Evolutionary conservation across 768 basidiomycete genomes (phyloP).

Genomic region (Hygrophorus russula): DNA sequence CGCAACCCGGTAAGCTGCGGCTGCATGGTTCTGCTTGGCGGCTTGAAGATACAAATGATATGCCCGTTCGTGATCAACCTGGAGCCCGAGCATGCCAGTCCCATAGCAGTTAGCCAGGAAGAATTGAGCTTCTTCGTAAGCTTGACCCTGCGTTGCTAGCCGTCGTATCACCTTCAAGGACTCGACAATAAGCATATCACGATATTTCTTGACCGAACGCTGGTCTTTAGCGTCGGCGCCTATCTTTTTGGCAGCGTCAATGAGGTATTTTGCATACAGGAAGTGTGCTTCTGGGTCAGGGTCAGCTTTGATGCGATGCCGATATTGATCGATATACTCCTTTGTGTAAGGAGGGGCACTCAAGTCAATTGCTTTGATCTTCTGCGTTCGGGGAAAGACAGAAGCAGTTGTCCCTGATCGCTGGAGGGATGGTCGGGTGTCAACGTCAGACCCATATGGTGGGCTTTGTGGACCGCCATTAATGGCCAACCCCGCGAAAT

Average conservation of each 20-base stretch:
- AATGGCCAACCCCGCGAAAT: too few relatives aligned
- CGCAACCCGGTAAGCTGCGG: slow-evolving; percentile 92
- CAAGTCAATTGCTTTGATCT: slow-evolving; percentile 75
- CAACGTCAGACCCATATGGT: slow-evolving; percentile 33
- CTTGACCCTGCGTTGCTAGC: slow-evolving; percentile 83
- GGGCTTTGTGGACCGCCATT: not conserved
- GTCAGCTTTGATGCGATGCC: slow-evolving; percentile 92
- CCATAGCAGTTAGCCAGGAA: slow-evolving; percentile 97
- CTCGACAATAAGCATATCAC: slow-evolving; percentile 79
- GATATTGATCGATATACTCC: slow-evolving; percentile 96
- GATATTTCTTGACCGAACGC: slow-evolving; percentile 81
- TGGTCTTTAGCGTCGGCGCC: slow-evolving; percentile 63
- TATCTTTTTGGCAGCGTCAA: slow-evolving; percentile 94
- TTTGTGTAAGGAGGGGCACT: slow-evolving; percentile 84
- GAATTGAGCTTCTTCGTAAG: slow-evolving; percentile 95
- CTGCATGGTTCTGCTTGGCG: slow-evolving; percentile 91
- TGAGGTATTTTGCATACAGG: slow-evolving; percentile 95
- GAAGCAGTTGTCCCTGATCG: slow-evolving; percentile 50
- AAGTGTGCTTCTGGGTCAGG: slow-evolving; percentile 98
- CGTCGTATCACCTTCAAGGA: slow-evolving; percentile 87
- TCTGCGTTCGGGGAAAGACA: slow-evolving; percentile 44
- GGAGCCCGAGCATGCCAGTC: slow-evolving; percentile 89
- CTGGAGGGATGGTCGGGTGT: slow-evolving; percentile 43
- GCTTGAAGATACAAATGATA: slow-evolving; percentile 97
- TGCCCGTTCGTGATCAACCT: slow-evolving; percentile 95